Evolutionary conservation across 2,329 filamentous ascomycete species (phyloP), one percentile per base, ranked within the genome.

Genomic region (Fusarium austroafricanum): DNA sequence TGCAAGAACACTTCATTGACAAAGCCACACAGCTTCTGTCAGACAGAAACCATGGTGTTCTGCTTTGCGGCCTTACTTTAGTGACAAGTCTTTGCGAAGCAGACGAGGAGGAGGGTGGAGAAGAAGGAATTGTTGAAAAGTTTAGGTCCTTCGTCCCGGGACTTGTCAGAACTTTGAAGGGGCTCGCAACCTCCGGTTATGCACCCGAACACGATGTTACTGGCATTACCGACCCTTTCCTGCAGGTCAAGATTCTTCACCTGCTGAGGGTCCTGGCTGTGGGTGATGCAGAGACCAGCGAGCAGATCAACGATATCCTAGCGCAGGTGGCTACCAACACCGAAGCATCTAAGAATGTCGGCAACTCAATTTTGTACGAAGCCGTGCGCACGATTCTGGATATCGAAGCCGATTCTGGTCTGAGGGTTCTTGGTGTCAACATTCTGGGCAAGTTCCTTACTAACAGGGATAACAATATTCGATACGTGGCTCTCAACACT

Each of bases 391-490:
- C 96, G 0, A 99, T 99, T 71, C 89, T 99, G 47, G 96, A 99
- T 72, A 98, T 99, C 54, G 96, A 99, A 79, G 96, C 96, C 21
- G 96, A 99, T 77, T 97, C 96, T 11, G 95, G 96, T 35, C 83
- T 99, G 67, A 87, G 96, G 50, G 96, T 99, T 21, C 86, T 99
- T 26, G 96, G 96, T 75, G 96, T 99, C 72, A 99, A 99, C 77
- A 99, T 99, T 70, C 88, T 99, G 23, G 96, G 96, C 77, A 99
- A 98, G 78, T 99, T 99, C 81, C 82, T 99, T 65, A 91, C 94
- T n/a, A 99, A 99, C 83, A 90, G 95, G 73, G 96, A 99, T 81
- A 99, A 99, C 84, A 99, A 99, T 77, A 99, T 99, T 74, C 91
- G 96, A 79, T 99, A 99, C 76, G 96, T 99, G 51, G 96, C 96